Conservation (phyloP, 2,329 filamentous ascomycete genomes). For the Ilyonectria sp. region DNA sequence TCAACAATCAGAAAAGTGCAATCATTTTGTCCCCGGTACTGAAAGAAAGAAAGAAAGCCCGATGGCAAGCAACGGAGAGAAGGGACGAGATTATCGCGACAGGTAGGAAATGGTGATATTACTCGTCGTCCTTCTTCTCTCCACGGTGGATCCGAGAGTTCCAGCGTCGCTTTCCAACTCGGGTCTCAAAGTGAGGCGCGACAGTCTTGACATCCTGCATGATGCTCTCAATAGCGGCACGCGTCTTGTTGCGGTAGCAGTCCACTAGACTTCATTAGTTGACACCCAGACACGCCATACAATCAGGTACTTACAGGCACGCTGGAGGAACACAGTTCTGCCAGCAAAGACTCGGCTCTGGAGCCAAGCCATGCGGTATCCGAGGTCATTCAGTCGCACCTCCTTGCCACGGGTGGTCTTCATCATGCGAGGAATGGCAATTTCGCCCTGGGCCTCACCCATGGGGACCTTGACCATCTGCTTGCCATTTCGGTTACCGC, state of each 20-base stretch:
- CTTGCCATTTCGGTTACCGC: conserved; percentile 50
- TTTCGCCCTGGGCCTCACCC: conserved; percentile 79
- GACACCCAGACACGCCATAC: background rate
- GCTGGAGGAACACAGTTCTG: conserved; percentile 88
- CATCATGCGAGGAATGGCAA: conserved; percentile 82
- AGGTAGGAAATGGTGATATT: conserved; percentile 12
- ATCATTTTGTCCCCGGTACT: conserved; percentile 35
- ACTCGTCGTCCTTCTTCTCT: conserved; percentile 51
- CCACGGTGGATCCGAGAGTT: conserved; percentile 67
- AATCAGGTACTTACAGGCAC: conserved; percentile 79
- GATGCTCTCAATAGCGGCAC: conserved; percentile 82
- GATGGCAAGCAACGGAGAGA: conserved; percentile 21
- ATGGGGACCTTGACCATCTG: conserved; percentile 74
- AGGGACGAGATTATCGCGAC: conserved; percentile 12
- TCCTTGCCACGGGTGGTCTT: conserved; percentile 82
- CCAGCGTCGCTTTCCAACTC: conserved; percentile 86
- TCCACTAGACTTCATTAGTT: conserved; percentile 74
- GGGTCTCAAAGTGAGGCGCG: conserved; percentile 90
- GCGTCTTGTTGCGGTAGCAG: conserved; percentile 93
- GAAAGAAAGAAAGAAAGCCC: conserved; percentile 24
- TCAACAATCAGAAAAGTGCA: conserved; percentile 36
- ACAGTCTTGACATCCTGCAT: conserved; percentile 82
- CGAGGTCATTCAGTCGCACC: conserved; percentile 91
- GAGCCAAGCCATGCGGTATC: conserved; percentile 96
- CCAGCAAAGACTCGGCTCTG: conserved; percentile 93